A percentile compares a stretch with the other conserved stretches of the same genome.
Conservation (phyloP, 805 yeast genomes). For the Myxozyma neotropica region DNA sequence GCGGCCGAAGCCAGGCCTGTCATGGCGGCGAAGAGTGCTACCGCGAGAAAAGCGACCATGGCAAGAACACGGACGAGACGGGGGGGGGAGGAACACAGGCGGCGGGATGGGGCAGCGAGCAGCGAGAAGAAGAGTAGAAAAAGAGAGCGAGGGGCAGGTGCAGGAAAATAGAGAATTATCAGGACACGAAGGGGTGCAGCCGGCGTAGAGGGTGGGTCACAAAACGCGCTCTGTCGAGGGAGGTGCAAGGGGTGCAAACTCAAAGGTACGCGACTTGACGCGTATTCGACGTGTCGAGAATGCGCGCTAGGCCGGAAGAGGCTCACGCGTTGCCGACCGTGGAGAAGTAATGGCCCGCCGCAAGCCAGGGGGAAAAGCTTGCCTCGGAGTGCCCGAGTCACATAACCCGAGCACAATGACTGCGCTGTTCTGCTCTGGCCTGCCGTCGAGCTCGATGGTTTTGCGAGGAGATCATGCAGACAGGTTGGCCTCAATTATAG, state of each 20-base stretch:
- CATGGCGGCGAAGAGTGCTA: constrained; percentile 6
- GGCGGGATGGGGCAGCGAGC: neutral
- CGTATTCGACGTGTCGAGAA: constrained; percentile 11
- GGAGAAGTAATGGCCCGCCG: constrained; percentile 8
- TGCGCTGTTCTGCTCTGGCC: no score
- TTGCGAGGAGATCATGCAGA: no score
- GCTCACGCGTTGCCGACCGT: neutral
- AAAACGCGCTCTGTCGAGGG: neutral
- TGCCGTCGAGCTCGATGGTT: no score
- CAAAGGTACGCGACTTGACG: constrained; percentile 2
- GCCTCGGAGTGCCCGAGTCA: neutral
- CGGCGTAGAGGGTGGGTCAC: neutral
- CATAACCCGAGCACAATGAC: no score
- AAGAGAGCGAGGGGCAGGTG: neutral
- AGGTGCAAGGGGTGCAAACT: neutral
- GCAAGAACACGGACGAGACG: neutral
- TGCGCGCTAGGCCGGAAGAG: neutral
- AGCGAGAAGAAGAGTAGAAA: neutral
- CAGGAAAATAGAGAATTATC: neutral
- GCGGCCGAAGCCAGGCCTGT: constrained; percentile 42
- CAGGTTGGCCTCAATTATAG: no score
- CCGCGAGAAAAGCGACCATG: constrained; percentile 1
- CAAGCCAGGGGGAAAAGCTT: neutral
- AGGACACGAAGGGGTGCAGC: neutral
- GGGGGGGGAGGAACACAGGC: neutral